Evolutionary conservation across 2,329 filamentous ascomycete species (phyloP).

Genomic region (Didymella glomerata): DNA sequence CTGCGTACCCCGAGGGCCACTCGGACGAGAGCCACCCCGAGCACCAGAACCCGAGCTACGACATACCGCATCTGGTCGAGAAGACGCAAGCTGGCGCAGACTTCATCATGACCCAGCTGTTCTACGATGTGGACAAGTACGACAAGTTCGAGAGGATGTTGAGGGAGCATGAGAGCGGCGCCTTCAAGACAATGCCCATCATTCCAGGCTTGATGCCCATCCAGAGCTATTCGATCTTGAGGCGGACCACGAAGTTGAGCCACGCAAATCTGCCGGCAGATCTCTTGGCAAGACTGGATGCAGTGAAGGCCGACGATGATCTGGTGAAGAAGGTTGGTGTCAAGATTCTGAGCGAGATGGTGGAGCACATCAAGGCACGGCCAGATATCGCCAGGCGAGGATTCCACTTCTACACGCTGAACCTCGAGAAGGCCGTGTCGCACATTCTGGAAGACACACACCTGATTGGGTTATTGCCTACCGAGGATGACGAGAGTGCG

Average conservation of each 20-base stretch:
- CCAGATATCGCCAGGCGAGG: slow-evolving; percentile 61
- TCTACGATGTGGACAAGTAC: slow-evolving; percentile 89
- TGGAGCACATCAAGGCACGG: slow-evolving; percentile 78
- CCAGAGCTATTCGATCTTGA: slow-evolving; percentile 95
- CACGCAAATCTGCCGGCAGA: slow-evolving; percentile 80
- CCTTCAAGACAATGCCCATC: slow-evolving; percentile 86
- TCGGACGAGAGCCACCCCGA: slow-evolving; percentile 90
- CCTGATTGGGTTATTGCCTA: slow-evolving; percentile 72
- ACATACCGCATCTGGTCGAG: slow-evolving; percentile 87
- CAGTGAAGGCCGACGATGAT: slow-evolving; percentile 80
- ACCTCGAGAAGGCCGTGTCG: slow-evolving; percentile 93
- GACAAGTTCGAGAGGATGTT: slow-evolving; percentile 78
- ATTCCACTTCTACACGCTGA: slow-evolving; percentile 97
- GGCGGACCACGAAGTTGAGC: slow-evolving; percentile 91
- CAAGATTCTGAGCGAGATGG: slow-evolving; percentile 83
- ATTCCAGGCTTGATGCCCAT: slow-evolving; percentile 97
- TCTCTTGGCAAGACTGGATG: slow-evolving; percentile 74
- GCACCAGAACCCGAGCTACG: slow-evolving; percentile 68
- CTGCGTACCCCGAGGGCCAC: slow-evolving; percentile 94
- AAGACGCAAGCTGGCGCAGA: slow-evolving; percentile 92
- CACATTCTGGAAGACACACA: slow-evolving; percentile 87
- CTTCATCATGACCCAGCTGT: slow-evolving; percentile 98
- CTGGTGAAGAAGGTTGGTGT: slow-evolving; percentile 81
- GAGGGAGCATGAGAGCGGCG: slow-evolving; percentile 80
- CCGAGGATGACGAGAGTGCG: slow-evolving; percentile 55